Base-by-base conservation (phyloP, 1,284 basidiomycete species). In the Ustilago sp. region DNA sequence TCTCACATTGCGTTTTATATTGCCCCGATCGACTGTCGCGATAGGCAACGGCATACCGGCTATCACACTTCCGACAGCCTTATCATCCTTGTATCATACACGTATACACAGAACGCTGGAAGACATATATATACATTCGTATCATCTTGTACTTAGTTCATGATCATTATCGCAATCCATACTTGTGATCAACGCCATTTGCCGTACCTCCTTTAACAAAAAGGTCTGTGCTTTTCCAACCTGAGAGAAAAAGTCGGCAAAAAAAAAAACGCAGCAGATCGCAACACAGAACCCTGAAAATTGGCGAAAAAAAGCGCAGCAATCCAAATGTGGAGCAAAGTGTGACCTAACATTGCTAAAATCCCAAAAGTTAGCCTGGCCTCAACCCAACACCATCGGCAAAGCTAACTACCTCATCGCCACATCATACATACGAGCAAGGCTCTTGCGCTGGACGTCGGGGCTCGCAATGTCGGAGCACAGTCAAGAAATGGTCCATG, bases 161-260 rank as follows among this genome's bases (percentile, higher is more conserved):
- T n/a, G n/a, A n/a, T n/a, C n/a, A n/a, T n/a, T n/a, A n/a, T 28
- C 23, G 23, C 23, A 28, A 28, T 28, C 23, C 3, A 28, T 28
- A 3, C 23, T 28, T 28, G 23, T 28, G 2, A 28, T 28, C 23
- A 28, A 28, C 23, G 23, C 23, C 23, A 28, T 28, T 28, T 28
- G 23, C 23, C 3, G 3, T 28, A 28, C 3, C 3, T 28, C 23
- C 23, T 28, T 28, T 28, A 28, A 28, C 23, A 28, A 28, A 28
- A 32, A n/a, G 51, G 51, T 53, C 51, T 53, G 51, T 53, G 51
- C 51, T 38, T 35, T 28, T 17, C 35, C 4, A 17, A 31, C 8
- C 48, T 51, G 35, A 53, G 17, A 36, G n/a, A 34, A 28, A 55
- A 28, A 38, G 6, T 6, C 35, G 41, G 32, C 31, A 41, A 55